phyloP scores from a whole-genome alignment of 2,329 filamentous ascomycete genomes.

The Rugonectria rugulosa region DNA sequence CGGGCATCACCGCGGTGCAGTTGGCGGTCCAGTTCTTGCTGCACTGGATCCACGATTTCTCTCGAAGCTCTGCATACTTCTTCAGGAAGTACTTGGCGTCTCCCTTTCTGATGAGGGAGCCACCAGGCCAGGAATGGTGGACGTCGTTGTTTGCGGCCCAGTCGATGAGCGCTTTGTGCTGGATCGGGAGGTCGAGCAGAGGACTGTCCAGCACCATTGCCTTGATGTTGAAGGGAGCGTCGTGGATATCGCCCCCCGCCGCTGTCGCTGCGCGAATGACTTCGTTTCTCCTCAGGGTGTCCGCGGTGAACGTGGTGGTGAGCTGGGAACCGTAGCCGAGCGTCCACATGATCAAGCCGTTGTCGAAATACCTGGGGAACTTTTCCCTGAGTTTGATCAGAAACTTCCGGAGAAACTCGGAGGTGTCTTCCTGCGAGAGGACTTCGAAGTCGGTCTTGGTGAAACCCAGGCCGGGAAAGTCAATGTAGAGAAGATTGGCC shows the following conservation, averaged over 20 bases:
- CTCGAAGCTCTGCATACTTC: background rate
- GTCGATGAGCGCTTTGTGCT: conserved; percentile 10
- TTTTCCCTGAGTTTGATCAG: conserved; percentile 6
- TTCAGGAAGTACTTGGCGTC: background rate
- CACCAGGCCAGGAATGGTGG: too few relatives aligned
- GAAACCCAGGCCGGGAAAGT: too few relatives aligned
- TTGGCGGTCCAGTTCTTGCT: background rate
- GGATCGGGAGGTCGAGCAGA: conserved; percentile 7
- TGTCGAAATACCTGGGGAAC: background rate
- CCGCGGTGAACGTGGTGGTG: background rate
- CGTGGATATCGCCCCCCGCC: too few relatives aligned
- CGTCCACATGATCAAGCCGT: conserved; percentile 13
- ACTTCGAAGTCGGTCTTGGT: too few relatives aligned
- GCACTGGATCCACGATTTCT: conserved; percentile 8
- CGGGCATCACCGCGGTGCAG: too few relatives aligned
- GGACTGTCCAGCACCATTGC: conserved; percentile 20
- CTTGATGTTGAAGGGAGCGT: background rate
- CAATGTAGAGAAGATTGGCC: too few relatives aligned
- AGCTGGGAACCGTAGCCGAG: conserved; percentile 9
- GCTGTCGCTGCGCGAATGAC: background rate
- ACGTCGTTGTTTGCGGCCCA: conserved; percentile 10
- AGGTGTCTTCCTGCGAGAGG: too few relatives aligned
- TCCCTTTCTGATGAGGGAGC: background rate
- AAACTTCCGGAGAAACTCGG: conserved; percentile 4
- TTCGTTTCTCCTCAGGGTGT: conserved; percentile 2